phyloP scores from a whole-genome alignment of 768 basidiomycete genomes.

The Ephemerocybe angulata region DNA sequence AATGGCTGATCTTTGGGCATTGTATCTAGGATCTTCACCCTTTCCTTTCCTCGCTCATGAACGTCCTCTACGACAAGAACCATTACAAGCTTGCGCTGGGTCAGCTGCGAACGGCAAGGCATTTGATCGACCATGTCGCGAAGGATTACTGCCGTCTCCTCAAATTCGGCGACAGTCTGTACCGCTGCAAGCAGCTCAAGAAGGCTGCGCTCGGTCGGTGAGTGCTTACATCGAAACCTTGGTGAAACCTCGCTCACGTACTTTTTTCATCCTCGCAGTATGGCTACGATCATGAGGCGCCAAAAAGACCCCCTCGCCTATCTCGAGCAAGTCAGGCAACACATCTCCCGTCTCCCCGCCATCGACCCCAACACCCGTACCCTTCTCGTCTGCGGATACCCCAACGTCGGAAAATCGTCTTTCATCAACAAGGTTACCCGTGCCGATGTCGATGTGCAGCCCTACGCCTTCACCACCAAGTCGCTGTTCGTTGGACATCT shows the following conservation, averaged over 20 bases:
- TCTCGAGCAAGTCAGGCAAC: slow-evolving; percentile 98
- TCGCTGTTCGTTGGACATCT: slow-evolving; percentile 97
- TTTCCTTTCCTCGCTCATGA: slow-evolving; percentile 92
- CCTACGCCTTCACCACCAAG: slow-evolving; percentile 99
- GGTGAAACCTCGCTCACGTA: neutral
- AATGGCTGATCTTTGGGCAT: slow-evolving; percentile 22
- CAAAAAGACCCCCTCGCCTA: slow-evolving; percentile 99
- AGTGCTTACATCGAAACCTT: slow-evolving; percentile 24
- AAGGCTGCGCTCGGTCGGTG: slow-evolving; percentile 94
- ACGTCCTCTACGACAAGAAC: slow-evolving; percentile 99
- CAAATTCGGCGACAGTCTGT: slow-evolving; percentile 97
- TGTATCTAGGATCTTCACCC: slow-evolving; percentile 86
- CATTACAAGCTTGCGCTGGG: slow-evolving; percentile 99
- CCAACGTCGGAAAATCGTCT: slow-evolving; percentile 98
- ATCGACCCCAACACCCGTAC: slow-evolving; percentile 99
- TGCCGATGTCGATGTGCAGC: slow-evolving; percentile 98
- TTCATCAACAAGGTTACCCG: slow-evolving; percentile 99
- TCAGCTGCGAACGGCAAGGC: slow-evolving; percentile 91
- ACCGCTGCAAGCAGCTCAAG: slow-evolving; percentile 98
- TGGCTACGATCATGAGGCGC: slow-evolving; percentile 98
- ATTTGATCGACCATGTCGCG: slow-evolving; percentile 94
- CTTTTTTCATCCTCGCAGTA: slow-evolving; percentile 43
- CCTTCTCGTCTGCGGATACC: slow-evolving; percentile 96
- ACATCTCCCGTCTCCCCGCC: slow-evolving; percentile 95
- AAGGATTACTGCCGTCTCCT: slow-evolving; percentile 96